Percentiles rank a stretch among this genome's conserved stretches.
These are phyloP conservation scores for Cytospora mali DNA, from an alignment of 2,329 filamentous ascomycete genomes.

Conservation along the genomic window DNA sequence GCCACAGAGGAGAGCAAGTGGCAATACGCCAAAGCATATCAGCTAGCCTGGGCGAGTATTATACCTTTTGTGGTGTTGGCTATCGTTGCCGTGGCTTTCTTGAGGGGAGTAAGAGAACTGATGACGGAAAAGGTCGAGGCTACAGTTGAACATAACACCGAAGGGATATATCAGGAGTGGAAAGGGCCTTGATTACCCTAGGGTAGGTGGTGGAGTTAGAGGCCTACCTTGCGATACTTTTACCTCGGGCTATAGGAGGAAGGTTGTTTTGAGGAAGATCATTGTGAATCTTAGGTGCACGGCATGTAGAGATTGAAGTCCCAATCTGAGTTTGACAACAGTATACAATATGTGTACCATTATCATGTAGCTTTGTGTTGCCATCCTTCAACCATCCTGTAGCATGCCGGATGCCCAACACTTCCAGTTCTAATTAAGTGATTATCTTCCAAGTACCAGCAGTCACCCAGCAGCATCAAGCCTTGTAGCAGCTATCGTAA, in stretches of 20 bases:
- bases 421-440: background rate
- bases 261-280: no score
- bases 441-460: background rate
- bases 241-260: no score
- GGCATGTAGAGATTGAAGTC: background rate
- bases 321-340: no score
- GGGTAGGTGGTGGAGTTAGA: no score
- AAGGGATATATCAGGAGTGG: background rate
- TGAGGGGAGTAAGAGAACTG: constrained; percentile 52
- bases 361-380: background rate
- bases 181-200: background rate
- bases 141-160: constrained; percentile 46
- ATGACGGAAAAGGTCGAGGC: constrained; percentile 59
- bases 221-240: no score
- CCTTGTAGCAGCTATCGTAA: background rate
- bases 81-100: constrained; percentile 44
- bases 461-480: background rate
- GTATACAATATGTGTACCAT: background rate
- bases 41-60: constrained; percentile 52
- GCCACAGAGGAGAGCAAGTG: constrained; percentile 44
- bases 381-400: no score
- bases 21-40: constrained; percentile 51
- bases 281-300: no score
- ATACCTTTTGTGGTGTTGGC: constrained; percentile 56
- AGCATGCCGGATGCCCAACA: background rate